These are phyloP conservation scores for Aspergillus sp. DNA, from an alignment of 2,329 filamentous ascomycete genomes.

Conservation along the genomic window DNA sequence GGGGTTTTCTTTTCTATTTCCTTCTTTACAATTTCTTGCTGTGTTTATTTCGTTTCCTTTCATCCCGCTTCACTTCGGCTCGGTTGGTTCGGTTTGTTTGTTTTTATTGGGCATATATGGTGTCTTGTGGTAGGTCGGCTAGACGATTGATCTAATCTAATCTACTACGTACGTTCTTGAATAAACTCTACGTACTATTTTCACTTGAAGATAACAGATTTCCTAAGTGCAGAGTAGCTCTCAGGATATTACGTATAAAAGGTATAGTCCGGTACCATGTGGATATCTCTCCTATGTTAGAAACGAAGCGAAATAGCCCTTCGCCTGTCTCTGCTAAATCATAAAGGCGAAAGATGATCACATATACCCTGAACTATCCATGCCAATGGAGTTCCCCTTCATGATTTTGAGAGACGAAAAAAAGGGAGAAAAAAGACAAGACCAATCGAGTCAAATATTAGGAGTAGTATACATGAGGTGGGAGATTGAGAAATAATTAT, in stretches of 20 bases:
- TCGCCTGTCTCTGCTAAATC: not conserved
- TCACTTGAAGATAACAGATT: not conserved
- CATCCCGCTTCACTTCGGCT: not conserved
- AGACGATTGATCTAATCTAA: not conserved
- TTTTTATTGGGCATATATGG: not conserved
- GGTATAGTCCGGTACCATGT: too few relatives aligned
- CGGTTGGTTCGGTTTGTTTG: too few relatives aligned
- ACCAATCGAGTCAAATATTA: slow-evolving; percentile 12
- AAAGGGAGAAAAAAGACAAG: slow-evolving; percentile 14
- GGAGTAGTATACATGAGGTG: slow-evolving; percentile 38
- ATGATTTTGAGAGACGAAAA: slow-evolving; percentile 5
- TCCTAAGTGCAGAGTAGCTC: too few relatives aligned
- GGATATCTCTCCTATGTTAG: too few relatives aligned
- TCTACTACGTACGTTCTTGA: not conserved
- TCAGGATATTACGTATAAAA: too few relatives aligned
- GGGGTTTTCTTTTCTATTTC: not conserved
- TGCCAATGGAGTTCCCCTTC: slow-evolving; percentile 12
- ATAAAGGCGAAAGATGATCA: not conserved
- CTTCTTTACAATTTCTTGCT: not conserved
- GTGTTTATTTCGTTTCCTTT: not conserved
- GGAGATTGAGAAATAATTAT: slow-evolving; percentile 25
- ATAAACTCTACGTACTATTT: not conserved
- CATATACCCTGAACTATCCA: slow-evolving; percentile 2
- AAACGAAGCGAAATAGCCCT: too few relatives aligned
- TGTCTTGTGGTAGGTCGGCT: not conserved